phyloP scores from a whole-genome alignment of 148 eudicot genomes.

The Cornus kousa region DNA sequence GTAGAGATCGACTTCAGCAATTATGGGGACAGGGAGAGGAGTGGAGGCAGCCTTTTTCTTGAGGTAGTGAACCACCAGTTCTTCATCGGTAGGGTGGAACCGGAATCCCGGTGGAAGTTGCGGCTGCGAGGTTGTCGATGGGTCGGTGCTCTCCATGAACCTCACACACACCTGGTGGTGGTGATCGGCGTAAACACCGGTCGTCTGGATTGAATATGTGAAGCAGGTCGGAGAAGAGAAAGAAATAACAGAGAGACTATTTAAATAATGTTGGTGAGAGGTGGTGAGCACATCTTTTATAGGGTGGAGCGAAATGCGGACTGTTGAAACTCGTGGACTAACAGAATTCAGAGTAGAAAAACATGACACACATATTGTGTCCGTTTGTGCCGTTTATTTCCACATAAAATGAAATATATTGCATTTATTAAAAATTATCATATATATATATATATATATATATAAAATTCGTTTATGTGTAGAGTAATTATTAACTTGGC shows the following conservation, averaged over 20 bases:
- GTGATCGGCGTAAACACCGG: too few species aligned
- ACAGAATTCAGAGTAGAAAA: too few species aligned
- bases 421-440: too few species aligned
- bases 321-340: too few species aligned
- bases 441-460: too few species aligned
- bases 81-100: slow-evolving; percentile 29
- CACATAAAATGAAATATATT: too few species aligned
- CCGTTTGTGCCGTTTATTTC: too few species aligned
- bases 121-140: slow-evolving; percentile 10
- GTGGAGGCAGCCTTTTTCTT: slow-evolving; percentile 14
- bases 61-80: slow-evolving; percentile 28
- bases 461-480: too few species aligned
- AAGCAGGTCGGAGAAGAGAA: background rate
- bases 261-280: background rate
- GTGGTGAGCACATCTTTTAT: background rate
- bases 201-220: background rate
- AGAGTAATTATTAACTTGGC: too few species aligned
- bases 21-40: slow-evolving; percentile 24
- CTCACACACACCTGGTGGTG: too few species aligned
- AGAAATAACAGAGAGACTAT: background rate
- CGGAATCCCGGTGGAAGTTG: slow-evolving; percentile 28
- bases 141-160: slow-evolving; percentile 14
- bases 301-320: background rate
- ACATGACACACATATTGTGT: too few species aligned
- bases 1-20: slow-evolving; percentile 26